Evolutionary conservation across 2,329 filamentous ascomycete species (phyloP).

Genomic region (Malbranchea zuffiana): DNA sequence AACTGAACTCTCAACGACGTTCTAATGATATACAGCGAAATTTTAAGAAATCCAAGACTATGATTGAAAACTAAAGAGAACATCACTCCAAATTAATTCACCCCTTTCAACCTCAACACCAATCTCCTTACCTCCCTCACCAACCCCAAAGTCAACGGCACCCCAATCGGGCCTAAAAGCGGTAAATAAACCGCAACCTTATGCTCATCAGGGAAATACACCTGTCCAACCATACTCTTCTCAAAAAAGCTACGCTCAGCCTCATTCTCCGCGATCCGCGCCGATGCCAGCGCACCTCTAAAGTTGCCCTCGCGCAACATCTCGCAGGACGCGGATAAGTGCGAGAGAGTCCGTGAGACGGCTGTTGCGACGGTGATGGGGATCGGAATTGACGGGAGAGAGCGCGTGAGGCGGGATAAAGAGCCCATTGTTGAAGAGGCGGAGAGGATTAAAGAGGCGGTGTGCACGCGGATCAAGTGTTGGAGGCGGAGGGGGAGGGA

Average conservation of each 20-base stretch:
- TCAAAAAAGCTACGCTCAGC: constrained; percentile 95
- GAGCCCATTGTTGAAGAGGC: constrained; percentile 92
- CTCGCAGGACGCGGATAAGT: constrained; percentile 66
- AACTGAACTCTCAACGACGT: too few relatives aligned
- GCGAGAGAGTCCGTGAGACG: constrained; percentile 65
- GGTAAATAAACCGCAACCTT: constrained; percentile 95
- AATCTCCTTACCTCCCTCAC: constrained; percentile 65
- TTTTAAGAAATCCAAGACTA: too few relatives aligned
- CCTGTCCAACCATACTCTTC: constrained; percentile 96
- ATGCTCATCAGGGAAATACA: constrained; percentile 97
- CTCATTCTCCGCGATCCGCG: constrained; percentile 73
- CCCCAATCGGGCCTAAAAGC: constrained; percentile 76
- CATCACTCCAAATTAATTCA: constrained; percentile 8
- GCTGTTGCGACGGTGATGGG: constrained; percentile 76
- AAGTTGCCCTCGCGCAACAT: constrained; percentile 53
- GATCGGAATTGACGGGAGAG: constrained; percentile 82
- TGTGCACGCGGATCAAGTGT: constrained; percentile 72
- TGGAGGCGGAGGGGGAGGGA: constrained; percentile 78
- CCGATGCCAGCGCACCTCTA: constrained; percentile 61
- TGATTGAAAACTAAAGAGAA: neutral
- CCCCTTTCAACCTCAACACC: constrained; percentile 23
- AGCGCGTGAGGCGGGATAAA: constrained; percentile 70
- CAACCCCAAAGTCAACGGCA: constrained; percentile 74
- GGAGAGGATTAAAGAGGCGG: constrained; percentile 73
- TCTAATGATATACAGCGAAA: too few relatives aligned